Conservation (phyloP, 1,284 basidiomycete genomes). For the Marasmius tenuissimus region DNA sequence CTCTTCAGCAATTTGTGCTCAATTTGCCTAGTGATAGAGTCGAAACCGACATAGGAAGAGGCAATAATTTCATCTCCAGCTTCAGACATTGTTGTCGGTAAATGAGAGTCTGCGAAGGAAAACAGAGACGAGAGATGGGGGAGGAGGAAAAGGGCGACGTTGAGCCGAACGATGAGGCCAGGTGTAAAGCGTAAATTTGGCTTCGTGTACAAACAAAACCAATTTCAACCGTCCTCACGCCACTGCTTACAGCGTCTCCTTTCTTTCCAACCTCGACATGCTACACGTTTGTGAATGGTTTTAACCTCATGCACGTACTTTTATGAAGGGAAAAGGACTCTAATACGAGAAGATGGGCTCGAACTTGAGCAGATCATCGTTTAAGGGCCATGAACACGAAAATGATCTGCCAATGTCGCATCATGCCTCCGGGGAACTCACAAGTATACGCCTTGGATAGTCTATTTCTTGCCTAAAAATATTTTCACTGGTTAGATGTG, state of each 20-base stretch:
- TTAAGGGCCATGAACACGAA: too few relatives aligned
- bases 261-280: not conserved
- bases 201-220: not conserved
- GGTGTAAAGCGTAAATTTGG: slow-evolving; percentile 1
- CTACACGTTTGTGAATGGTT: too few relatives aligned
- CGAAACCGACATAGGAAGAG: slow-evolving; percentile 90
- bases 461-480: too few relatives aligned
- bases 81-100: slow-evolving; percentile 17
- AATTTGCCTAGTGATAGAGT: slow-evolving; percentile 96
- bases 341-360: too few relatives aligned
- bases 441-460: too few relatives aligned
- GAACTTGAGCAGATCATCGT: too few relatives aligned
- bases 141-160: not conserved
- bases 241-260: not conserved
- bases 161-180: not conserved
- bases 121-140: not conserved
- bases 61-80: slow-evolving; percentile 79
- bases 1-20: slow-evolving; percentile 99
- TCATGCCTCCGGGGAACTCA: too few relatives aligned
- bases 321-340: not conserved
- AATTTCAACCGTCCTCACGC: not conserved
- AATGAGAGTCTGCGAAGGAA: not conserved
- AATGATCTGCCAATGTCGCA: too few relatives aligned
- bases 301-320: too few relatives aligned
- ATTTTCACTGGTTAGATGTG: too few relatives aligned